Evolutionary conservation across 192 early-diverging fungal species (phyloP).

Genomic region (Blastocladiella britannica): DNA sequence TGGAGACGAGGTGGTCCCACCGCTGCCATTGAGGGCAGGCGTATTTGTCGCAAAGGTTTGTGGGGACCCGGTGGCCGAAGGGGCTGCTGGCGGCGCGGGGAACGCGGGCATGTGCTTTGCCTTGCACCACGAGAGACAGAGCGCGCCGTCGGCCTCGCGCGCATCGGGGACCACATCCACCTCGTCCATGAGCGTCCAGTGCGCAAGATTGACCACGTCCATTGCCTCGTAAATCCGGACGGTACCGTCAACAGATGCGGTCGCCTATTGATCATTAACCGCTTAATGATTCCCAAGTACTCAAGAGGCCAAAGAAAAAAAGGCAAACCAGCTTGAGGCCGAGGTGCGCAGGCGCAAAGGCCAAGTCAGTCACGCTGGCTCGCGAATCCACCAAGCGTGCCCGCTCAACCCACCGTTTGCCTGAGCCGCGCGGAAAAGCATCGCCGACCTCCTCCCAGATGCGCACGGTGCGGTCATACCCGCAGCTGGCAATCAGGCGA

Average conservation of each 20-base stretch:
- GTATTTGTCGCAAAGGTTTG: too few species aligned
- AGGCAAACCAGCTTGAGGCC: slow-evolving; percentile 3
- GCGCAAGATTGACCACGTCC: slow-evolving; percentile 48
- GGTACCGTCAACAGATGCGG: slow-evolving; percentile 56
- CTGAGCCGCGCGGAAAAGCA: slow-evolving; percentile 14
- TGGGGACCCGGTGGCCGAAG: too few species aligned
- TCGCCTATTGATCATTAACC: slow-evolving; percentile 43
- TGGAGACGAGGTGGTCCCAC: too few species aligned
- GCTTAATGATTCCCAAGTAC: too few species aligned
- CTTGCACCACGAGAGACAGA: slow-evolving; percentile 66
- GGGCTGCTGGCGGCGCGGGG: neutral
- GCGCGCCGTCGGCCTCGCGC: slow-evolving; percentile 57
- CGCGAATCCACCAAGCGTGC: neutral
- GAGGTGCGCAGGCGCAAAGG: slow-evolving; percentile 4
- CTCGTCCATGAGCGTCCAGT: slow-evolving; percentile 55
- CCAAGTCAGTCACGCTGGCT: slow-evolving; percentile 2
- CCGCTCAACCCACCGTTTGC: neutral
- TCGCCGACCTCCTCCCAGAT: slow-evolving; percentile 79
- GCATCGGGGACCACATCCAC: slow-evolving; percentile 26
- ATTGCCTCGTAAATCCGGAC: slow-evolving; percentile 72
- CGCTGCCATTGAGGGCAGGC: too few species aligned
- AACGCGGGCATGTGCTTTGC: neutral
- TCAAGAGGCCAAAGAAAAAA: too few species aligned
- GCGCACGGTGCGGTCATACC: slow-evolving; percentile 71
- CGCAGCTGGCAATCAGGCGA: slow-evolving; percentile 70